These are phyloP conservation scores for Castanospermum australe DNA, from an alignment of 306 rosid genomes.

Conservation along the genomic window DNA sequence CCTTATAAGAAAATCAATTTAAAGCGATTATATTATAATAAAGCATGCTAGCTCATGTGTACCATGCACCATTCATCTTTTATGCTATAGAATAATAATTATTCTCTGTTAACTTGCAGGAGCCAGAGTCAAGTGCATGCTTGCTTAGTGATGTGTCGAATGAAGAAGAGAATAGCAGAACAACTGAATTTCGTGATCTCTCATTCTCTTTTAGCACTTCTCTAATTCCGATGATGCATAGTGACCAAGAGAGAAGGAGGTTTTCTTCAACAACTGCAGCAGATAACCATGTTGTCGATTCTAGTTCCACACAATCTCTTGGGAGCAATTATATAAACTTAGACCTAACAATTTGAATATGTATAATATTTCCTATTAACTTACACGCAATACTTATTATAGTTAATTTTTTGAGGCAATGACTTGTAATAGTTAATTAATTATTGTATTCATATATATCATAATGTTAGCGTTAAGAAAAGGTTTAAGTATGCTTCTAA, in stretches of 20 bases:
- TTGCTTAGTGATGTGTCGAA: constrained; percentile 24
- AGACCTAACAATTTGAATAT: constrained; percentile 59
- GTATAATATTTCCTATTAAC: background rate
- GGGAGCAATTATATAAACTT: constrained; percentile 44
- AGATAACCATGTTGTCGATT: constrained; percentile 14
- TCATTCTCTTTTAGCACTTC: constrained; percentile 37
- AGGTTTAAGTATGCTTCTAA: background rate
- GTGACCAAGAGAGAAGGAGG: constrained; percentile 15
- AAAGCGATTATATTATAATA: background rate
- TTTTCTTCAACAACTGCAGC: constrained; percentile 14
- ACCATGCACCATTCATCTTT: background rate
- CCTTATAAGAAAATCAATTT: too few relatives aligned
- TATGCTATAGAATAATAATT: background rate
- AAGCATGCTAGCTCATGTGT: background rate
- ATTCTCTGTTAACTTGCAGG: constrained; percentile 19
- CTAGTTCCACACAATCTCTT: constrained; percentile 32
- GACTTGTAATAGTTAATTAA: background rate
- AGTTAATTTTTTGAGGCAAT: background rate
- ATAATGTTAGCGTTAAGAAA: too few relatives aligned
- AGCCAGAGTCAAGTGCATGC: constrained; percentile 26
- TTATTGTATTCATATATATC: too few relatives aligned
- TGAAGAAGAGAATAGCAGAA: constrained; percentile 20
- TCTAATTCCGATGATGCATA: background rate
- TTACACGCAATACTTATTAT: background rate
- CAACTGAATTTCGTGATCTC: constrained; percentile 38